These are phyloP conservation scores for Fistulinella cinereoalba DNA, from an alignment of 1,284 basidiomycete species.

Conservation along the genomic window DNA sequence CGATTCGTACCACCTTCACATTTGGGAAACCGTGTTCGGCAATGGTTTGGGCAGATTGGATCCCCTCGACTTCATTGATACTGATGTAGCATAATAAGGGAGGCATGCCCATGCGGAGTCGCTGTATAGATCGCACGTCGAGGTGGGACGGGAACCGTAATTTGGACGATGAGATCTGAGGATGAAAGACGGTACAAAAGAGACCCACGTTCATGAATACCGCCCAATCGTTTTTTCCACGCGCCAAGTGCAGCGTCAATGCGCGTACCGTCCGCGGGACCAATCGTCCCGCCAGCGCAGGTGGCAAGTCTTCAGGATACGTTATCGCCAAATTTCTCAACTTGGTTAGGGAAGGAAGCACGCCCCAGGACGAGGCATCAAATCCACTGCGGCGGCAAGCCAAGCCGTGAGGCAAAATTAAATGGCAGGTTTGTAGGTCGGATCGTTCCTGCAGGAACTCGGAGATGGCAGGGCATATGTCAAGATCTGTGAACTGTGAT, in stretches of 20 bases:
- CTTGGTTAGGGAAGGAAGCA: constrained; percentile 53
- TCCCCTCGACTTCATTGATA: constrained; percentile 47
- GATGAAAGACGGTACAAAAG: constrained; percentile 54
- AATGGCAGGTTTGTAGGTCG: constrained; percentile 51
- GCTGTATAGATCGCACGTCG: constrained; percentile 34
- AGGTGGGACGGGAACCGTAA: too few species aligned
- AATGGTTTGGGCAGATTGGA: constrained; percentile 43
- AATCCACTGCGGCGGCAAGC: constrained; percentile 56
- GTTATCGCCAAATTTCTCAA: constrained; percentile 55
- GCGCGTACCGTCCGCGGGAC: constrained; percentile 57
- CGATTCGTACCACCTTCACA: constrained; percentile 53
- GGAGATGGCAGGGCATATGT: constrained; percentile 63
- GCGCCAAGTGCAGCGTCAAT: constrained; percentile 45
- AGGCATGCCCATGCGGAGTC: constrained; percentile 56
- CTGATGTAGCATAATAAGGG: constrained; percentile 55
- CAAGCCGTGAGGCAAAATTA: constrained; percentile 48
- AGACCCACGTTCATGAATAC: neutral
- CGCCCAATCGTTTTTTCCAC: constrained; percentile 17
- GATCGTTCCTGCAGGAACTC: constrained; percentile 59
- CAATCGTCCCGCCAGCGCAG: constrained; percentile 63
- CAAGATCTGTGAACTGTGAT: constrained; percentile 49
- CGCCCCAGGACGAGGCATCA: constrained; percentile 65
- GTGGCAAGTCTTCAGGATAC: constrained; percentile 60
- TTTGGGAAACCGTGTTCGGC: constrained; percentile 60
- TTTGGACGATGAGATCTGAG: constrained; percentile 33